Evolutionary conservation across 495 filamentous ascomycete species (phyloP), one percentile per base, ranked within the genome.

Genomic region (Aspergillus asperescens): DNA sequence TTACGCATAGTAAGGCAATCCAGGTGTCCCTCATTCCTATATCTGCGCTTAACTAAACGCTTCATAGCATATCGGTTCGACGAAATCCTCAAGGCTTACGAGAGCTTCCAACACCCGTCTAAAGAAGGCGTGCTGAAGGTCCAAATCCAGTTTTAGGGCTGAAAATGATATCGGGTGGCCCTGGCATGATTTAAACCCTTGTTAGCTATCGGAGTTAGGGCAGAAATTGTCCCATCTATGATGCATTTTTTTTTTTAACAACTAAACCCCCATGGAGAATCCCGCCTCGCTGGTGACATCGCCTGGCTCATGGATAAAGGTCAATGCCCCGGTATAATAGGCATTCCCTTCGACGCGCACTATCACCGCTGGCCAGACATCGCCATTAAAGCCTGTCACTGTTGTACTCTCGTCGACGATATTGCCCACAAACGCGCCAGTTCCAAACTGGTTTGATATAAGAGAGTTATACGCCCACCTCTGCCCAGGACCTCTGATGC

Each of bases 391-490:
- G 9, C 29, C 44, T 2, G 13, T 23, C 3, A 47, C 29, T 15
- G 10, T 18, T 7, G 22, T 19, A 4, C 2, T 16, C 3, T 22
- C 39, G 28, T 52, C 44, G 8, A 52, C 51, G n/a, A 63, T 58
- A 15, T 48, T 49, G 0, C 46, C 50, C 1, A 25, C 38, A 32
- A 63, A 63, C 1, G 57, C 48, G 7, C 55, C 60, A 9, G 48
- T 43, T 1, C 31, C 6, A 27, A 46, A 46, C 39, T 58, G 54
- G n/a, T 60, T 63, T 13, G 60, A 63, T 2, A 66, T 61, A 0
- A 67, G 46, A 9, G 62, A 67, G 28, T 65, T 58, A 48, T 63
- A 67, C 22, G 60, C 59, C 60, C 64, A 62, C 7, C 38, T 46
- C 27, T 63, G 49, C 18, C 27, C 16, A 7, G 19, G 7, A n/a